These are phyloP conservation scores for Gnaphalium uliginosum DNA, from an alignment of 129 eudicot genomes.

Conservation along the genomic window DNA sequence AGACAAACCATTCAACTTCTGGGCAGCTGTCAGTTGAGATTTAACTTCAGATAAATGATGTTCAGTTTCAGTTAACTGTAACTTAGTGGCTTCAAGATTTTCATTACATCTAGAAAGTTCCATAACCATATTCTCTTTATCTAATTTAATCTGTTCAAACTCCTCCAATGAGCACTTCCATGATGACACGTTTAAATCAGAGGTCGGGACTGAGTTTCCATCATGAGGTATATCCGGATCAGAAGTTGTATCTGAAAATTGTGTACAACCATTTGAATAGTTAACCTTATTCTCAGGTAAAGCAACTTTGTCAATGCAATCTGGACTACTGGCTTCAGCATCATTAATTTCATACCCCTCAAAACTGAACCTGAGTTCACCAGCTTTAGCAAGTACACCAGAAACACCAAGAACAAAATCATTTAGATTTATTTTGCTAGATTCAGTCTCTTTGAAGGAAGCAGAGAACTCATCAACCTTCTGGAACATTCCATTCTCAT, in stretches of 20 bases:
- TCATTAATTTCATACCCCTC: slow-evolving; percentile 60
- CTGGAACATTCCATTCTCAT: slow-evolving; percentile 45
- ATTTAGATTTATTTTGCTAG: slow-evolving; percentile 29
- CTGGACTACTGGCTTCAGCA: slow-evolving; percentile 64
- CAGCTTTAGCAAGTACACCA: slow-evolving; percentile 48
- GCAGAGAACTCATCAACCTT: slow-evolving; percentile 50
- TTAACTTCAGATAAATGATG: slow-evolving; percentile 62
- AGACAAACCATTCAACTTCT: slow-evolving; percentile 71
- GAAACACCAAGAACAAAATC: slow-evolving; percentile 72
- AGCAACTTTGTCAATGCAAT: slow-evolving; percentile 92
- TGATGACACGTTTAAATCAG: slow-evolving; percentile 51
- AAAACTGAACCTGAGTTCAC: slow-evolving; percentile 54
- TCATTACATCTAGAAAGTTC: slow-evolving; percentile 72
- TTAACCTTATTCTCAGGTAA: slow-evolving; percentile 73
- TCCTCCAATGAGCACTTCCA: slow-evolving; percentile 82
- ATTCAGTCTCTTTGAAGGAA: slow-evolving; percentile 47
- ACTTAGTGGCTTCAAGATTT: slow-evolving; percentile 55
- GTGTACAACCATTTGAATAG: slow-evolving; percentile 58
- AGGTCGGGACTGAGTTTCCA: slow-evolving; percentile 65
- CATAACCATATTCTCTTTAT: slow-evolving; percentile 60
- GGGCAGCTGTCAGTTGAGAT: slow-evolving; percentile 77
- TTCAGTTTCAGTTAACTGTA: slow-evolving; percentile 77
- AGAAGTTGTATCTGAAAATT: slow-evolving; percentile 70
- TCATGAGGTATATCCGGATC: slow-evolving; percentile 80
- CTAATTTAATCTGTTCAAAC: slow-evolving; percentile 66